Percentiles rank a stretch among this genome's conserved stretches.
Evolutionary conservation across 2,329 filamentous ascomycete species (phyloP).

Genomic region (Aspergillus piperis): DNA sequence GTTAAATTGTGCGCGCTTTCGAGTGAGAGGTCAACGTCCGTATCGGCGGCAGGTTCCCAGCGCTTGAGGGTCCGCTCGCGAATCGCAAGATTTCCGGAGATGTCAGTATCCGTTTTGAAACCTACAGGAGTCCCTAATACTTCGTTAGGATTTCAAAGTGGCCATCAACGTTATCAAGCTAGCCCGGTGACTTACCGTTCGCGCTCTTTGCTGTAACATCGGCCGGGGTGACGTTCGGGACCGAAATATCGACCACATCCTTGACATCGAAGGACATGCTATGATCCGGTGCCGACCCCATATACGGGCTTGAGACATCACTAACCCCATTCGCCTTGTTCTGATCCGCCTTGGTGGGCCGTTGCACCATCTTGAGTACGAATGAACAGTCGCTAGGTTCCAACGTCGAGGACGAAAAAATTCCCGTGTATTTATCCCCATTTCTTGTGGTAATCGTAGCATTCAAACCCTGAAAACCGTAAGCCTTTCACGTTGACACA

Average conservation of each 20-base stretch:
- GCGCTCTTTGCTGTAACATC: conserved; percentile 54
- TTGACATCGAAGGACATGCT: conserved; percentile 63
- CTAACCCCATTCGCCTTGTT: conserved; percentile 45
- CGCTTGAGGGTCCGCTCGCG: conserved; percentile 76
- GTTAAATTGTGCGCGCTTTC: conserved; percentile 57
- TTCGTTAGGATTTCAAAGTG: conserved; percentile 2
- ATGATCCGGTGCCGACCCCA: conserved; percentile 48
- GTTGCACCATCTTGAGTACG: conserved; percentile 67
- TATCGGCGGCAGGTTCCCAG: conserved; percentile 72
- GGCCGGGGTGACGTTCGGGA: conserved; percentile 55
- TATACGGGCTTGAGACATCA: conserved; percentile 40
- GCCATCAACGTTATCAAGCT: background rate
- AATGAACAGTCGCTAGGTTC: conserved; percentile 57
- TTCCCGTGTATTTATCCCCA: conserved; percentile 62
- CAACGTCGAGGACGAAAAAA: conserved; percentile 59
- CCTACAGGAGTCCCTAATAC: conserved; percentile 63
- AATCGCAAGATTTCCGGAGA: conserved; percentile 70
- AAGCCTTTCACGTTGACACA: conserved; percentile 14
- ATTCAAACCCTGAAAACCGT: conserved; percentile 53
- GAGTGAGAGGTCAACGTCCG: conserved; percentile 67
- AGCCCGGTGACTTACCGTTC: conserved; percentile 55
- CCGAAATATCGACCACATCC: conserved; percentile 60
- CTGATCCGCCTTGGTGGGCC: conserved; percentile 42
- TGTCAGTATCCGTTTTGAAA: conserved; percentile 87
- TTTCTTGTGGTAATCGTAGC: conserved; percentile 59